phyloP scores from a whole-genome alignment of 352 stramenopile genomes.

The Lagenidium giganteum region DNA sequence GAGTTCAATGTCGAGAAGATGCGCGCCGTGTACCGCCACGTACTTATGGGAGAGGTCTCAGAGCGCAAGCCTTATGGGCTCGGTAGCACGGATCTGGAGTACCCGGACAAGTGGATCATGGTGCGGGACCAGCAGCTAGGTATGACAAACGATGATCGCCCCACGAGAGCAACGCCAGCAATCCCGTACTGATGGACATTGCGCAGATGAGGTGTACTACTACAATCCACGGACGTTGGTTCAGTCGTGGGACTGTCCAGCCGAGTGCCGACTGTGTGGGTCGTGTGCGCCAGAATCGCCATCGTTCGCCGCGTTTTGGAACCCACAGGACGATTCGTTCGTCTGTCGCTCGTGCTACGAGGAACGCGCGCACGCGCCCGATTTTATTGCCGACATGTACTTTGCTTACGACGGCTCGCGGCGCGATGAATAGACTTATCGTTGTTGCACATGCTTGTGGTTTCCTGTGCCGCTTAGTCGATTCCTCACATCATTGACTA shows the following conservation, averaged over 20 bases:
- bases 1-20: conserved; percentile 40
- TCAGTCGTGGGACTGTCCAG: conserved; percentile 51
- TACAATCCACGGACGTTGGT: conserved; percentile 54
- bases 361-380: conserved; percentile 14
- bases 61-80: conserved; percentile 48
- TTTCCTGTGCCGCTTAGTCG: no score
- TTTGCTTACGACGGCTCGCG: conserved; percentile 50
- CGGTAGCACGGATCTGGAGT: conserved; percentile 48
- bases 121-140: conserved; percentile 40
- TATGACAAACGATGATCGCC: conserved; percentile 5
- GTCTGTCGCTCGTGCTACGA: conserved; percentile 40
- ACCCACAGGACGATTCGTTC: conserved; percentile 33
- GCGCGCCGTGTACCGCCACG: conserved; percentile 51
- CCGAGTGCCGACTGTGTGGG: conserved; percentile 42
- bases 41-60: conserved; percentile 23
- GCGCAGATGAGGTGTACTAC: conserved; percentile 51
- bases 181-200: background rate
- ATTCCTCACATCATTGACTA: no score
- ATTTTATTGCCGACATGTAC: conserved; percentile 19
- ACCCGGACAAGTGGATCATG: conserved; percentile 52
- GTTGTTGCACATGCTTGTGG: no score
- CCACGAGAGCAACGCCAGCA: background rate
- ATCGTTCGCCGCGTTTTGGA: conserved; percentile 48
- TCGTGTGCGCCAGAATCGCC: conserved; percentile 14
- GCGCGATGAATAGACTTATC: conserved; percentile 19